phyloP scores from a whole-genome alignment of 805 yeast species.

The Vanderwaltozyma tropicalis region DNA sequence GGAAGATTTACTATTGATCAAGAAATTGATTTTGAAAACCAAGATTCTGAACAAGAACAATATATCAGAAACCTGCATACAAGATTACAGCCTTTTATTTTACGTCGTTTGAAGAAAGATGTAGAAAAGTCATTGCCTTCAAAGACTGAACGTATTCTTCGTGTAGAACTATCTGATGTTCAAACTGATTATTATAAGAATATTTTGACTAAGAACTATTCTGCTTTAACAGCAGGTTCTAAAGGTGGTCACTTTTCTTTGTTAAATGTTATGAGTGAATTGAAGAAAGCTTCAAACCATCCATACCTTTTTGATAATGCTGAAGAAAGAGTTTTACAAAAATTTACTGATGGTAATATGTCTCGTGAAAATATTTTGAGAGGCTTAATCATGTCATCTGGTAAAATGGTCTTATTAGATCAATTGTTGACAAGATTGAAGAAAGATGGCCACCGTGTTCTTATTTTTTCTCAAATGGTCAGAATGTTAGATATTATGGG shows the following conservation, averaged over 20 bases:
- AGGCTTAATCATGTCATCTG: conserved; percentile 95
- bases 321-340: conserved; percentile 67
- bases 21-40: conserved; percentile 89
- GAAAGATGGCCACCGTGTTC: conserved; percentile 92
- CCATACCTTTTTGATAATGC: conserved; percentile 93
- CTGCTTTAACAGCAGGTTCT: conserved; percentile 80
- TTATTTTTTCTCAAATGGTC: conserved; percentile 96
- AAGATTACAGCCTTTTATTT: conserved; percentile 80
- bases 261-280: conserved; percentile 86
- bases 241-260: conserved; percentile 72
- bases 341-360: conserved; percentile 44
- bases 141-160: conserved; percentile 85
- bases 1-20: conserved; percentile 83
- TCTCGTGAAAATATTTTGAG: conserved; percentile 73
- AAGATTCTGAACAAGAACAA: conserved; percentile 75
- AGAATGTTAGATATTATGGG: conserved; percentile 90
- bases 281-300: conserved; percentile 94
- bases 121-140: conserved; percentile 96
- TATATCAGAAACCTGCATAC: conserved; percentile 79
- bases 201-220: conserved; percentile 81
- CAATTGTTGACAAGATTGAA: conserved; percentile 73
- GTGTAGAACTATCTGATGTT: conserved; percentile 90
- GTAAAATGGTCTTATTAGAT: conserved; percentile 94
- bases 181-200: conserved; percentile 94
- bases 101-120: conserved; percentile 90